Conservation (phyloP, 2,329 filamentous ascomycete species). For the Diaporthe sp. region DNA sequence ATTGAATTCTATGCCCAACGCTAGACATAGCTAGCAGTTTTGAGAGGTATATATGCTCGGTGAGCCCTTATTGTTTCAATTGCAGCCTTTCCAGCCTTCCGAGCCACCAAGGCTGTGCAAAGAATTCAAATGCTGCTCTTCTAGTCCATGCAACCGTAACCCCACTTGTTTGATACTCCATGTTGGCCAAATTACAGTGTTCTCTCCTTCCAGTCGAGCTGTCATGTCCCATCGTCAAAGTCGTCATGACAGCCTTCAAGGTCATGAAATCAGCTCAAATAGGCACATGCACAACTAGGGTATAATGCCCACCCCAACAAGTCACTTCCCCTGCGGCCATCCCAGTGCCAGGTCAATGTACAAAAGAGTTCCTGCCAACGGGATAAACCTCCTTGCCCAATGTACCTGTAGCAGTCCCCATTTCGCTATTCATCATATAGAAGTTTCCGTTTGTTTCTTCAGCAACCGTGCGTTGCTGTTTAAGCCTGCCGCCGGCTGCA, state of each 20-base stretch:
- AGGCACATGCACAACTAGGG: neutral
- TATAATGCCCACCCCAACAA: neutral
- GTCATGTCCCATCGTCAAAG: neutral
- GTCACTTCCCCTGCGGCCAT: neutral
- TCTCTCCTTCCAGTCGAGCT: neutral
- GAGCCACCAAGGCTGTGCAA: neutral
- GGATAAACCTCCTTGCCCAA: neutral
- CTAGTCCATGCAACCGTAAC: neutral
- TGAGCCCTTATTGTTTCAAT: neutral
- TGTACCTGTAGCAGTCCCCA: neutral
- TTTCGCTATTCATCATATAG: neutral
- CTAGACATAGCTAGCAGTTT: neutral
- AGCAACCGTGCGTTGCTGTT: neutral
- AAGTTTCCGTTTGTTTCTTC: conserved; percentile 1
- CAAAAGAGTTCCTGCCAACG: neutral
- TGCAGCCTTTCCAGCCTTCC: neutral
- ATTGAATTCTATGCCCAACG: neutral
- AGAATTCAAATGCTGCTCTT: conserved; percentile 6
- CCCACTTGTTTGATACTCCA: neutral
- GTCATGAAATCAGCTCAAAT: too few species aligned
- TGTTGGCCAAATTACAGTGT: neutral
- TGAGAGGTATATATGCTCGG: neutral
- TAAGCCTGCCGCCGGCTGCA: neutral
- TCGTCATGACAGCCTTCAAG: neutral
- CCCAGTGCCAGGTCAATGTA: conserved; percentile 14